Percentiles rank a stretch among this genome's conserved stretches.
These are phyloP conservation scores for Hydnum rufescens DNA, from an alignment of 768 basidiomycete species.

Conservation along the genomic window DNA sequence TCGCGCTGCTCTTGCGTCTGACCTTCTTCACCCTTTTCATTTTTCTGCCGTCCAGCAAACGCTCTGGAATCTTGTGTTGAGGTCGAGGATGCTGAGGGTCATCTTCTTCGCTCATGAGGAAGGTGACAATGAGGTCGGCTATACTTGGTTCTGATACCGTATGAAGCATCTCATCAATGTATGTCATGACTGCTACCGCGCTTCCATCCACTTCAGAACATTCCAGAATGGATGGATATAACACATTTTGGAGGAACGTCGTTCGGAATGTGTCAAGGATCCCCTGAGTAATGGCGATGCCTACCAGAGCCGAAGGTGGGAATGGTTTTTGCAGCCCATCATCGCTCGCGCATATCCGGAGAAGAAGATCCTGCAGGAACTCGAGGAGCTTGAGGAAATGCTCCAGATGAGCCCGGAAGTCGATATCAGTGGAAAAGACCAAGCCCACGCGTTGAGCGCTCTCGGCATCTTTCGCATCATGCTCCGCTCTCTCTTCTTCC, in stretches of 20 bases:
- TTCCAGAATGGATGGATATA: slow-evolving; percentile 85
- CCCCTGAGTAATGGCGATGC: slow-evolving; percentile 61
- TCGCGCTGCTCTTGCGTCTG: slow-evolving; percentile 71
- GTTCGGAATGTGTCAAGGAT: slow-evolving; percentile 65
- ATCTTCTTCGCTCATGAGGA: slow-evolving; percentile 71
- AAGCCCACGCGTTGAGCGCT: slow-evolving; percentile 27
- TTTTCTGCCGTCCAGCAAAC: neutral
- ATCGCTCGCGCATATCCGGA: slow-evolving; percentile 20
- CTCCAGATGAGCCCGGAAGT: slow-evolving; percentile 63
- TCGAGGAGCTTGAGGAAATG: slow-evolving; percentile 81
- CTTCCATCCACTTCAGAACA: slow-evolving; percentile 89
- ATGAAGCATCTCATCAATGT: slow-evolving; percentile 74
- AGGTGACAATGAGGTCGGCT: slow-evolving; percentile 50
- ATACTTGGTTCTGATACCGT: slow-evolving; percentile 51
- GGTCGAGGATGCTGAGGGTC: slow-evolving; percentile 32
- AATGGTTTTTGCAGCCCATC: neutral
- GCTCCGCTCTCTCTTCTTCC: slow-evolving; percentile 25
- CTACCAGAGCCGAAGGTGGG: slow-evolving; percentile 43
- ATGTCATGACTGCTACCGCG: slow-evolving; percentile 87
- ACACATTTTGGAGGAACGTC: slow-evolving; percentile 80
- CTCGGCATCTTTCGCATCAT: slow-evolving; percentile 33
- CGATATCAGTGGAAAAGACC: slow-evolving; percentile 52
- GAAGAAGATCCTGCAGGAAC: slow-evolving; percentile 77
- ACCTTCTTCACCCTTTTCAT: slow-evolving; percentile 4
- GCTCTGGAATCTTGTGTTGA: slow-evolving; percentile 20